These are phyloP conservation scores for Xanthoceras sorbifolium DNA, from an alignment of 345 rosid genomes.

Conservation along the genomic window DNA sequence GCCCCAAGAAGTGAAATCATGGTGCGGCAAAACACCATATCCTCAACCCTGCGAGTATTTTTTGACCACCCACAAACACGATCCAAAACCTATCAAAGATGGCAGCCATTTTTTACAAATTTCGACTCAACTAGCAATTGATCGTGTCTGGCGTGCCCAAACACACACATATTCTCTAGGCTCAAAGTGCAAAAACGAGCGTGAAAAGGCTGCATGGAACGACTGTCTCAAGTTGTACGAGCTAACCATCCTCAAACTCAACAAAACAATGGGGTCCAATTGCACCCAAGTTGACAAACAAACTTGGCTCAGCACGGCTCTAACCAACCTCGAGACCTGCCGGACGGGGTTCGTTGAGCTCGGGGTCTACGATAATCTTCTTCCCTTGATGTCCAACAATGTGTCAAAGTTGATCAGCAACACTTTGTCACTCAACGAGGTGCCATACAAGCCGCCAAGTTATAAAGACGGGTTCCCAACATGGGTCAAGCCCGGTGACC, in stretches of 20 bases:
- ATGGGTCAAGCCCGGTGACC: slow-evolving; percentile 74
- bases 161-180: slow-evolving; percentile 44
- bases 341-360: slow-evolving; percentile 67
- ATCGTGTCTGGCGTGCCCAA: slow-evolving; percentile 53
- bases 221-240: slow-evolving; percentile 67
- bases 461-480: slow-evolving; percentile 61
- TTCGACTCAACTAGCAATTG: slow-evolving; percentile 53
- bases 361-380: slow-evolving; percentile 51
- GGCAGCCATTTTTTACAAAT: slow-evolving; percentile 49
- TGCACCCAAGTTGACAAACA: slow-evolving; percentile 67
- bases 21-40: slow-evolving; percentile 71
- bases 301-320: slow-evolving; percentile 93
- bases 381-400: slow-evolving; percentile 76
- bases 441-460: slow-evolving; percentile 47
- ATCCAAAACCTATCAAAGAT: slow-evolving; percentile 26
- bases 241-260: slow-evolving; percentile 46
- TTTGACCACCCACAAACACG: slow-evolving; percentile 36
- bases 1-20: slow-evolving; percentile 33
- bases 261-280: slow-evolving; percentile 48
- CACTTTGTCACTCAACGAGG: slow-evolving; percentile 62
- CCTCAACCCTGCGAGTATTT: slow-evolving; percentile 70
- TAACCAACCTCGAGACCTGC: slow-evolving; percentile 88
- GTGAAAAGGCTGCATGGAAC: slow-evolving; percentile 68
- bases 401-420: slow-evolving; percentile 71
- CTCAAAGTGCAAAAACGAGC: slow-evolving; percentile 50